Evolutionary conservation across 2,329 filamentous ascomycete genomes (phyloP), one percentile per base, ranked within the genome.

Genomic region (Exserohilum turcica): DNA sequence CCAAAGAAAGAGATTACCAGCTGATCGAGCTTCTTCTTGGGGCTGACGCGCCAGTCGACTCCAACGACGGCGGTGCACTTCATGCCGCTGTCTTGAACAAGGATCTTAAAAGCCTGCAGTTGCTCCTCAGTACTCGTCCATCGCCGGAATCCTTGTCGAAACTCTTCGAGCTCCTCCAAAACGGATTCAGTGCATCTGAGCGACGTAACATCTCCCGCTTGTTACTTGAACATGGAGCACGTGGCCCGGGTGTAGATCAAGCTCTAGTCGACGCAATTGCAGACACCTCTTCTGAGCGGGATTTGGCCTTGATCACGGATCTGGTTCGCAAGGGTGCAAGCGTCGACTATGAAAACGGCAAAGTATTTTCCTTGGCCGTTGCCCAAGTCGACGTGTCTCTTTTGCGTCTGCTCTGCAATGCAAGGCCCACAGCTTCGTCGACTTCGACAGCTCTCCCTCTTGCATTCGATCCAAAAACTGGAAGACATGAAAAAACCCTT

Each of bases 21-120:
- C 43, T 73, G 31, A 55, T 69, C 35, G 66, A 68, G 29, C 48
- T 73, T 8, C 52, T 74, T 37, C 59, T 74, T 7, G 56, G 59
- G 19, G 64, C 67, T 16, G 68, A 69, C 12, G 61, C 62, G 5
- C 56, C 66, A 8, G 54, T 71, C 13, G 59, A 59, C 7, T 59
- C 64, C 10, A 59, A 54, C 3, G 54, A 63, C 19, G 52, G 57
- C 15, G 52, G 52, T 24, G 61, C 67, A 18, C 48, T 72, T 2
- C 60, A 65, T 13, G 55, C 56, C 35, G 68, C 67, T 10, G 53
- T 71, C 10, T 46, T 52, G 13, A 59, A 60, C 15, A 68, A 64
- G 42, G 68, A 73, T 16, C 43, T 56, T 7, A 55, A 50, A 12
- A 65, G 60, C 15, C 50, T 72, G 4, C 48, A 53, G 16, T 48